phyloP scores from a whole-genome alignment of 768 basidiomycete species.

The Lactarius akahatsu region DNA sequence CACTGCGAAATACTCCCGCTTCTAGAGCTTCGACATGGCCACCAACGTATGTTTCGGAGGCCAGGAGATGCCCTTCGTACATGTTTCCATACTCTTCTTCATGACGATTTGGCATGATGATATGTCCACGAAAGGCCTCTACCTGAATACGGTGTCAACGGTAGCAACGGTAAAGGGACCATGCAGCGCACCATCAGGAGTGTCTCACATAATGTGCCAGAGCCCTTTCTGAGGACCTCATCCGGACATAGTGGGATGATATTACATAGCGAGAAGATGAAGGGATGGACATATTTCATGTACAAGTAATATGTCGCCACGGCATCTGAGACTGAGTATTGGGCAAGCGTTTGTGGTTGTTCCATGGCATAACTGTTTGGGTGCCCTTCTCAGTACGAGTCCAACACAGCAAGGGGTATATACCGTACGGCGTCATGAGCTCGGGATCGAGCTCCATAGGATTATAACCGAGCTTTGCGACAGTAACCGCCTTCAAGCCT shows the following conservation, averaged over 20 bases:
- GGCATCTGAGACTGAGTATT: constrained; percentile 99
- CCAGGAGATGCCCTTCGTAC: constrained; percentile 94
- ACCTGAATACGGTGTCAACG: constrained; percentile 54
- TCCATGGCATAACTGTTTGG: constrained; percentile 87
- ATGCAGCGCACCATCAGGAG: constrained; percentile 81
- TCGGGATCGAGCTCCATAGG: constrained; percentile 98
- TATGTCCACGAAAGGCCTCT: constrained; percentile 86
- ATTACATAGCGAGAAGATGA: constrained; percentile 98
- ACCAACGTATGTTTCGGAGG: constrained; percentile 97
- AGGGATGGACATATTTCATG: constrained; percentile 99
- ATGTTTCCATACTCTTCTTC: constrained; percentile 90
- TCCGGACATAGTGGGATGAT: constrained; percentile 97
- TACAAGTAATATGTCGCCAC: constrained; percentile 99
- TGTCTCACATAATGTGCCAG: constrained; percentile 96
- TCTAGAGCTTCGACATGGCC: constrained; percentile 98
- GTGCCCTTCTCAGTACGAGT: background rate
- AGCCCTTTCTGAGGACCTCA: constrained; percentile 94
- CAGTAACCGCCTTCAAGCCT: constrained; percentile 97
- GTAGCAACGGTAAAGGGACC: background rate
- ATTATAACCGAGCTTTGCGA: constrained; percentile 92
- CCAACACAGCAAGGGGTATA: constrained; percentile 22
- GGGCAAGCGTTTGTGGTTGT: constrained; percentile 90
- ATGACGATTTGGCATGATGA: constrained; percentile 98
- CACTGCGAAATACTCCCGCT: constrained; percentile 96
- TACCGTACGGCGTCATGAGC: constrained; percentile 93